Base-by-base conservation (phyloP, 306 rosid genomes). In the Adenanthera pavonina region DNA sequence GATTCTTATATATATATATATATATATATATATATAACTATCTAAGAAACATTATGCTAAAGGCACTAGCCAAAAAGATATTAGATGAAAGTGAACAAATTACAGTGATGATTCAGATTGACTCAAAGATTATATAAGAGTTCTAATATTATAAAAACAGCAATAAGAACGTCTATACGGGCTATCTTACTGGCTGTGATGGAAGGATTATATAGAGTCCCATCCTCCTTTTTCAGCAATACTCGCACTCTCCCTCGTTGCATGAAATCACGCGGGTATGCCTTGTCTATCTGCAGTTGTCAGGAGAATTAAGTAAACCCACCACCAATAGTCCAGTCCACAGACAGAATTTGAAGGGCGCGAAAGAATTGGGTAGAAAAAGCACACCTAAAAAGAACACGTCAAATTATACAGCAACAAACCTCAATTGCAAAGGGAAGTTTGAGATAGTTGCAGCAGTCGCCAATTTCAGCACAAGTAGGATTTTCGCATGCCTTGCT, bases 181-280 rank as follows among this genome's bases (percentile, higher is more conserved):
- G 14, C 8, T 48, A 56, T 77, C 91, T 92, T 89, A 95, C 94
- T 81, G 11, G 99, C 86, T 68, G 94, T 16, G 13, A 93, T 89
- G 47, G 88, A 79, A 3, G 92, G 84, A 89, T 95, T 93, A 8
- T 0, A 74, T 30, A 88, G 91, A 57, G 91, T 79, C 10, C 99
- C 99, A 81, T 93, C 97, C 65, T 90, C 99, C 80, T 75, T 91
- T 81, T 93, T 95, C 53, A 95, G 90, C 89, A 82, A 84, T 2
- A 88, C 94, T 85, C 99, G 88, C 60, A 92, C 93, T 78, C 98
- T 84, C 78, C 97, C 99, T 71, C 88, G 78, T 89, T 93, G 97
- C 97, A 92, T 89, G 81, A 91, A 95, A 88, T 95, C 97, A 9
- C 97, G 96, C 1, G 97, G 97, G 53, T 92, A 95, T 69, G 97